Evolutionary conservation across 2,329 filamentous ascomycete species (phyloP), one percentile per base, ranked within the genome.

Genomic region (Diplodia sapinea): DNA sequence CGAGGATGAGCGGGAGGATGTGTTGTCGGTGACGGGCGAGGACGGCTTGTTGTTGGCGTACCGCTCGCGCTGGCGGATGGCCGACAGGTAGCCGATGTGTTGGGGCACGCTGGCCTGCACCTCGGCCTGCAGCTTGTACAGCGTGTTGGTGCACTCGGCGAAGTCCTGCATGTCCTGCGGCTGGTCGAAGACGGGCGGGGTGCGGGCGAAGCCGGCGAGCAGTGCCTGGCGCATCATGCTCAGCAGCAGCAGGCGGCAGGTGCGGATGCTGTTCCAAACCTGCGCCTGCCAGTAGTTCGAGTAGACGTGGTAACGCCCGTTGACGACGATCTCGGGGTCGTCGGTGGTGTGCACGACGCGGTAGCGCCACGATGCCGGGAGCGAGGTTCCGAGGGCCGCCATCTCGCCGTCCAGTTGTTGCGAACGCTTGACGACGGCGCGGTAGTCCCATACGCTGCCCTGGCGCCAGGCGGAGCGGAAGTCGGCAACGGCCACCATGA

Each of bases 81-180:
- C 73, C 4, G 76, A 74, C 11, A 74, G 74, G 47, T 78, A 75
- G 36, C 76, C 74, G 2, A 78, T 69, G 55, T 78, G 74, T 54
- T 78, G 76, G 0, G 77, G 77, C 13, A 77, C 73, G 63, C 73
- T 77, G 20, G 76, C 76, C 9, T 78, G 65, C 20, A 79, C 76
- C 29, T 76, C 77, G 1, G 73, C 71, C 63, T 78, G 76, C 29
- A 76, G 51, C 13, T 69, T 54, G 15, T 73, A 72, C n/a, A 78
- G 68, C 11, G 65, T 71, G 31, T 70, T 59, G 1, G 73, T 72
- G 17, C 74, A 73, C n/a, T 66, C 69, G 29, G 71, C 69, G 2
- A 79, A 70, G 12, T 73, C 70, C 1, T 68, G 63, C 8, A 71
- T 68, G 43, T 75, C 74, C n/a, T 69, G 67, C 1, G 57, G 23